These are phyloP conservation scores for Calocybe gambosa DNA, from an alignment of 1,284 basidiomycete species.

Conservation along the genomic window DNA sequence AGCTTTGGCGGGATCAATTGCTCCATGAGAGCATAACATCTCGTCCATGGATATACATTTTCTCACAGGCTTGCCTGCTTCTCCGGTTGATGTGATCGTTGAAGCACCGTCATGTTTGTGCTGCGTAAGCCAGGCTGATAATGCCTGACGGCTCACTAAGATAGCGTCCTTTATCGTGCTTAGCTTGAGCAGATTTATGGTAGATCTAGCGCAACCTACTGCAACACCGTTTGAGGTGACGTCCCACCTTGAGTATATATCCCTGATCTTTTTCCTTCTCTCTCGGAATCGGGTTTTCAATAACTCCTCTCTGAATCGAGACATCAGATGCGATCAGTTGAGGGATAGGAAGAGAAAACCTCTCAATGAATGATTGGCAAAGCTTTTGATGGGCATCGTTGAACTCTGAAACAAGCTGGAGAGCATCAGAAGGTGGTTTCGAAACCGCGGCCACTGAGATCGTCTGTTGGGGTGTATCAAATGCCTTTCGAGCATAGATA, in stretches of 20 bases:
- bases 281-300: slow-evolving; percentile 40
- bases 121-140: slow-evolving; percentile 57
- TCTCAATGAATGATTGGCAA: slow-evolving; percentile 44
- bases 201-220: slow-evolving; percentile 3
- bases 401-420: slow-evolving; percentile 46
- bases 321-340: slow-evolving; percentile 10
- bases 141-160: slow-evolving; percentile 51
- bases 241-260: slow-evolving; percentile 62
- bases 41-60: slow-evolving; percentile 25
- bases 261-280: slow-evolving; percentile 45
- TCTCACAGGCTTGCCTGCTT: slow-evolving; percentile 9
- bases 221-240: slow-evolving; percentile 41
- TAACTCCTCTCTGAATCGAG: slow-evolving; percentile 35
- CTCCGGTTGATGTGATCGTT: slow-evolving; percentile 5
- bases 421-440: slow-evolving; percentile 46
- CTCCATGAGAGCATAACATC: slow-evolving; percentile 56
- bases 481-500: slow-evolving; percentile 61
- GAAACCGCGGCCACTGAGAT: slow-evolving; percentile 10
- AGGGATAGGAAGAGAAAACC: slow-evolving; percentile 27
- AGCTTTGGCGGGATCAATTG: slow-evolving; percentile 50
- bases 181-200: slow-evolving; percentile 5
- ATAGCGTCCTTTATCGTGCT: slow-evolving; percentile 39
- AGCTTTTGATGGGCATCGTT: slow-evolving; percentile 50
- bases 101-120: slow-evolving; percentile 26
- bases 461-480: neutral